A percentile compares a stretch with the other conserved stretches of the same genome.
These are phyloP conservation scores for Aspergillus vadensis DNA, from an alignment of 2,329 filamentous ascomycete species.

Conservation along the genomic window DNA sequence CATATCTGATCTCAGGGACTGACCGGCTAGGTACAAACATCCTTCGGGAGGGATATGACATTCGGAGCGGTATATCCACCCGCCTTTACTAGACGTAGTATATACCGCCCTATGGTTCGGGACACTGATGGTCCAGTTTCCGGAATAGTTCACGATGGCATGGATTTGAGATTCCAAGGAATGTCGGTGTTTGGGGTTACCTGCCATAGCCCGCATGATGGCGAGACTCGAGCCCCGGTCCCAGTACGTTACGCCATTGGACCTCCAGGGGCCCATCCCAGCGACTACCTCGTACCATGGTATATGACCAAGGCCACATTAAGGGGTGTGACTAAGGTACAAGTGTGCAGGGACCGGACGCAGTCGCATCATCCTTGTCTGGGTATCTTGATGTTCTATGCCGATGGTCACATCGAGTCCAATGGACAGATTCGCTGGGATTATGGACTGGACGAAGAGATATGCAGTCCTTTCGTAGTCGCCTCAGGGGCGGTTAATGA, in stretches of 20 bases:
- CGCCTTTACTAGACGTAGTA: not conserved
- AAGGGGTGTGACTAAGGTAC: conserved; percentile 13
- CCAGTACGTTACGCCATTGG: conserved; percentile 1
- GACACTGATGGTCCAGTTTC: conserved; percentile 16
- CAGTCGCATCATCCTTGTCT: conserved; percentile 14
- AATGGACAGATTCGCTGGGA: conserved; percentile 21
- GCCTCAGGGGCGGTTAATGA: not conserved
- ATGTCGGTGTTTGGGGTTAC: conserved; percentile 17
- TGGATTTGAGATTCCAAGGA: conserved; percentile 1
- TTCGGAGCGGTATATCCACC: conserved; percentile 14
- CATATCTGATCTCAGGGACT: not conserved
- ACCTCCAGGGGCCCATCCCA: not conserved
- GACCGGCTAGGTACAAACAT: conserved; percentile 17
- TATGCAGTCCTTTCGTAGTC: not conserved
- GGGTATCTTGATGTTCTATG: conserved; percentile 18
- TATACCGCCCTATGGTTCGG: conserved; percentile 13
- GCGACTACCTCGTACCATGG: not conserved
- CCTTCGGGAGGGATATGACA: conserved; percentile 17
- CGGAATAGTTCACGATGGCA: conserved; percentile 19
- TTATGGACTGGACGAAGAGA: conserved; percentile 10
- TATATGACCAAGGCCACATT: conserved; percentile 19
- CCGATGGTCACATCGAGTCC: conserved; percentile 16
- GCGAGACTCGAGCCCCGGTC: not conserved
- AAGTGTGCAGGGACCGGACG: conserved; percentile 15
- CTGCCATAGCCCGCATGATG: conserved; percentile 3